Evolutionary conservation across 805 yeast genomes (phyloP).

Genomic region (Metschnikowia santaceciliae): DNA sequence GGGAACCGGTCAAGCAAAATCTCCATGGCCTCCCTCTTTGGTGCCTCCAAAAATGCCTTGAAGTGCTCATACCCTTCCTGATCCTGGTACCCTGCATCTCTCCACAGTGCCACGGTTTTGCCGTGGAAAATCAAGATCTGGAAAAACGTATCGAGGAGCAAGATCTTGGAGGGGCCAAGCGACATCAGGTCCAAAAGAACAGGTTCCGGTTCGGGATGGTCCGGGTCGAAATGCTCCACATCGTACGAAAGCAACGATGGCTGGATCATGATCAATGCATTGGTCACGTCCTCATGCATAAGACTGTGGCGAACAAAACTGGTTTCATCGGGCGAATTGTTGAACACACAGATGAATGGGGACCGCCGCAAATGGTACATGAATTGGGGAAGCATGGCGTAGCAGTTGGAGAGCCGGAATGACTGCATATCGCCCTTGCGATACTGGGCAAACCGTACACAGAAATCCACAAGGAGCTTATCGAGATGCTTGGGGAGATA

Average conservation of each 20-base stretch:
- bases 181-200: slow-evolving; percentile 64
- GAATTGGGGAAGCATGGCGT: slow-evolving; percentile 61
- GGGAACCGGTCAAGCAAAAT: slow-evolving; percentile 65
- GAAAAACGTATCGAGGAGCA: slow-evolving; percentile 64
- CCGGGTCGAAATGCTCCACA: slow-evolving; percentile 36
- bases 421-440: slow-evolving; percentile 44
- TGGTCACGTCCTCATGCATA: slow-evolving; percentile 56
- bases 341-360: slow-evolving; percentile 60
- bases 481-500: slow-evolving; percentile 49
- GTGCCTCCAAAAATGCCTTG: slow-evolving; percentile 55
- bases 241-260: slow-evolving; percentile 62
- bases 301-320: slow-evolving; percentile 60
- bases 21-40: slow-evolving; percentile 63
- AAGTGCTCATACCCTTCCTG: slow-evolving; percentile 57
- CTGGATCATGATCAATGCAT: slow-evolving; percentile 64
- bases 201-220: slow-evolving; percentile 51
- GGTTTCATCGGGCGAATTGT: slow-evolving; percentile 71
- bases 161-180: slow-evolving; percentile 51
- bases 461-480: slow-evolving; percentile 42
- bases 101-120: slow-evolving; percentile 63
- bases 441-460: slow-evolving; percentile 47
- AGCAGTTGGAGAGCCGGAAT: slow-evolving; percentile 46
- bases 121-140: slow-evolving; percentile 67
- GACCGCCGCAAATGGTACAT: slow-evolving; percentile 65
- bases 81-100: slow-evolving; percentile 60